These are phyloP conservation scores for Elsinoe perseae DNA, from an alignment of 2,329 filamentous ascomycete genomes.

Conservation along the genomic window DNA sequence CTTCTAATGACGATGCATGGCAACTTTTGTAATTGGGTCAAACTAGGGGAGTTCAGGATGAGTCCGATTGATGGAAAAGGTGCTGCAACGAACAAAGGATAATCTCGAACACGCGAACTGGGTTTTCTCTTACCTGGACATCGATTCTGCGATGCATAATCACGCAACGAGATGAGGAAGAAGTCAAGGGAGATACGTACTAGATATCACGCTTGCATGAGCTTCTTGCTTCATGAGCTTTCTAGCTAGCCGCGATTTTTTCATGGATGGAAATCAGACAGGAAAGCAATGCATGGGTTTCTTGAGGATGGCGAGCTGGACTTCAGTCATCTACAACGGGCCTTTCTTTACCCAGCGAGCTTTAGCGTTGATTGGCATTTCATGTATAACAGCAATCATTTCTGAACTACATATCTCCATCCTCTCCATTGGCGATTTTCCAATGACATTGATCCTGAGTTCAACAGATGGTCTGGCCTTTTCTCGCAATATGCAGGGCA, in stretches of 20 bases:
- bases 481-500: not conserved
- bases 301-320: constrained; percentile 14
- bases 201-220: not conserved
- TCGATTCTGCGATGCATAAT: constrained; percentile 9
- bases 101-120: constrained; percentile 6
- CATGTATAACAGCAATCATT: constrained; percentile 5
- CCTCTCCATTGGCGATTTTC: too few relatives aligned
- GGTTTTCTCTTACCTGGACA: not conserved
- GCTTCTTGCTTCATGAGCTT: not conserved
- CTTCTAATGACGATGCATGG: constrained; percentile 60
- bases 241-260: not conserved
- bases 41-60: constrained; percentile 12
- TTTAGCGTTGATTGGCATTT: constrained; percentile 13
- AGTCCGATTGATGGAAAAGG: not conserved
- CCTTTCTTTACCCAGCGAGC: constrained; percentile 14
- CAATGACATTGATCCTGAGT: not conserved
- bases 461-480: not conserved
- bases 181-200: not conserved
- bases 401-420: too few relatives aligned
- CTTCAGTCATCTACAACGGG: constrained; percentile 6
- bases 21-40: constrained; percentile 4
- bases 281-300: constrained; percentile 3
- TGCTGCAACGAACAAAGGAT: constrained; percentile 11
- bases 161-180: not conserved
- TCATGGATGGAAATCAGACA: not conserved